These are phyloP conservation scores for Zoysia pacifica DNA, from an alignment of 176 grass and related monocot species.

Conservation along the genomic window DNA sequence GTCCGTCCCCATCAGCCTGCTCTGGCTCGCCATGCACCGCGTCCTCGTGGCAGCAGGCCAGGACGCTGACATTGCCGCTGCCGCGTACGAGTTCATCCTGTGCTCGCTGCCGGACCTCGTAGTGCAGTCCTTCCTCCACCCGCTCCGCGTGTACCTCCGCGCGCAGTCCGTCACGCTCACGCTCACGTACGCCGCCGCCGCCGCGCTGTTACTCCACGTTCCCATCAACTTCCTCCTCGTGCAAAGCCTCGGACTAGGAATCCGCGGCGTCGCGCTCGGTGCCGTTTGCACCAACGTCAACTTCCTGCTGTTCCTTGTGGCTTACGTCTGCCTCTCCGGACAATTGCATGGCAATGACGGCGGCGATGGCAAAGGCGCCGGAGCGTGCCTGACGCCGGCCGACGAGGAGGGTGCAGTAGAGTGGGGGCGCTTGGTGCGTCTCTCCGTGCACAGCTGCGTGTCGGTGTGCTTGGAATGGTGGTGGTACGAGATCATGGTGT, in stretches of 20 bases:
- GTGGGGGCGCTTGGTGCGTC: slow-evolving; percentile 60
- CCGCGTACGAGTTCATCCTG: slow-evolving; percentile 71
- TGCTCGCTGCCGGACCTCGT: slow-evolving; percentile 77
- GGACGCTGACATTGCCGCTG: slow-evolving; percentile 61
- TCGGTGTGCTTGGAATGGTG: slow-evolving; percentile 91
- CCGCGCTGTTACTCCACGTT: slow-evolving; percentile 48
- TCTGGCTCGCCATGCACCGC: slow-evolving; percentile 76
- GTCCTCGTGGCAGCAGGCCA: slow-evolving; percentile 63
- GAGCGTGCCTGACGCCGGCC: no score
- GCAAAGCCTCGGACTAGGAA: slow-evolving; percentile 70
- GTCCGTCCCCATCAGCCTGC: slow-evolving; percentile 58
- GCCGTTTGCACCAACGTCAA: slow-evolving; percentile 80
- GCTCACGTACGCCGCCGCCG: slow-evolving; percentile 69
- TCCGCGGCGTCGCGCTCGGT: slow-evolving; percentile 76
- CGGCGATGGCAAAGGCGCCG: slow-evolving; percentile 11
- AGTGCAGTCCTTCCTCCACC: slow-evolving; percentile 85
- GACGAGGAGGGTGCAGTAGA: slow-evolving; percentile 1
- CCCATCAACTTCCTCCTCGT: slow-evolving; percentile 32
- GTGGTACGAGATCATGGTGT: slow-evolving; percentile 98
- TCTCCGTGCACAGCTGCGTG: slow-evolving; percentile 84
- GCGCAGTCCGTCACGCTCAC: slow-evolving; percentile 86
- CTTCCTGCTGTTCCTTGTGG: slow-evolving; percentile 60
- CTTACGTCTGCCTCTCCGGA: slow-evolving; percentile 65
- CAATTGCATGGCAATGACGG: not conserved
- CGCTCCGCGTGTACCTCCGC: slow-evolving; percentile 88